Conservation (phyloP, 495 filamentous ascomycete genomes). For the Neurospora sp. region DNA sequence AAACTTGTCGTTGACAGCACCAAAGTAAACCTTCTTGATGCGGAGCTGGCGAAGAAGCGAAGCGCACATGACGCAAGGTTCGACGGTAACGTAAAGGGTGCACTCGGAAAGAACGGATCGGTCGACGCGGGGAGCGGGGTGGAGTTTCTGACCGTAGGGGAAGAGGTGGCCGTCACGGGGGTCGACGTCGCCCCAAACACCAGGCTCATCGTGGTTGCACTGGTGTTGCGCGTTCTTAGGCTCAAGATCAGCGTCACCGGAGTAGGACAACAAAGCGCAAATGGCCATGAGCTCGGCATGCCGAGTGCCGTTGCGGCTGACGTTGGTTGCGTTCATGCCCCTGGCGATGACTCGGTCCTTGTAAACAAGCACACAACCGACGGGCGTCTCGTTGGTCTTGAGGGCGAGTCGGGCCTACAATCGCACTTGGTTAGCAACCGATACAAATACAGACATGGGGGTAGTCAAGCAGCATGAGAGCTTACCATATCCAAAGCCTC, state of each 20-base stretch:
- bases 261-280: constrained; percentile 37
- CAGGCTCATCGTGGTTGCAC: neutral
- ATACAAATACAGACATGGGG: neutral
- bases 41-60: constrained; percentile 77
- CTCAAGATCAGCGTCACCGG: constrained; percentile 5
- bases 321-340: constrained; percentile 95
- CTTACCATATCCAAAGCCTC: constrained; percentile 60
- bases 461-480: neutral
- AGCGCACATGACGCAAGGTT: constrained; percentile 97
- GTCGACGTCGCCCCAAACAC: constrained; percentile 34
- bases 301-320: constrained; percentile 74
- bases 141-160: constrained; percentile 41
- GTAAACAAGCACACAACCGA: constrained; percentile 88
- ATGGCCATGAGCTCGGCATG: constrained; percentile 93
- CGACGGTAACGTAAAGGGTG: constrained; percentile 90
- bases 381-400: constrained; percentile 78
- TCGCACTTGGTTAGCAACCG: neutral
- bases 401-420: constrained; percentile 69
- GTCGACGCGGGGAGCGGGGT: constrained; percentile 31
- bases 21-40: constrained; percentile 80
- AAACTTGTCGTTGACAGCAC: constrained; percentile 92
- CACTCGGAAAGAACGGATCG: constrained; percentile 55
- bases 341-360: constrained; percentile 61
- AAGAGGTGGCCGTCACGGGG: constrained; percentile 34
- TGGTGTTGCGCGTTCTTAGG: constrained; percentile 2